Conservation (phyloP, 2,329 filamentous ascomycete genomes). For the Fusarium sterilihyphosum region DNA sequence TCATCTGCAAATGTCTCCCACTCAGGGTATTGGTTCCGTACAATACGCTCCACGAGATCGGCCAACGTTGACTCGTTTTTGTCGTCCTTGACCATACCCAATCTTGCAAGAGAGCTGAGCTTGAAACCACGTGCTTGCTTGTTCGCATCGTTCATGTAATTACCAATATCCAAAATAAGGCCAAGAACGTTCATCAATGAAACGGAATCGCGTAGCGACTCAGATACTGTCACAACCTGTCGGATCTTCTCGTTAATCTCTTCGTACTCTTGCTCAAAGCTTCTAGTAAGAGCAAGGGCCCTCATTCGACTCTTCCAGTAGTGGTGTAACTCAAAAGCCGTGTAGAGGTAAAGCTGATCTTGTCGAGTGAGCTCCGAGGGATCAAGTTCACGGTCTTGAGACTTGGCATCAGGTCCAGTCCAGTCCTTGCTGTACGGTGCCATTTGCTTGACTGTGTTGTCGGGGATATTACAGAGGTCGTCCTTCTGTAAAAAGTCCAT, state of each 20-base stretch:
- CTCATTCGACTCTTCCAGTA: slow-evolving; percentile 99
- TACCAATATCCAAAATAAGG: slow-evolving; percentile 96
- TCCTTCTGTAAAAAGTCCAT: slow-evolving; percentile 97
- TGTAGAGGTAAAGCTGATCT: slow-evolving; percentile 94
- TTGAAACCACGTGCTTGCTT: slow-evolving; percentile 99
- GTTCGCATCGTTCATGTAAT: slow-evolving; percentile 99
- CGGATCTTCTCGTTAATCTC: slow-evolving; percentile 87
- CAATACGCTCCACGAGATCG: slow-evolving; percentile 94
- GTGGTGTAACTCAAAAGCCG: slow-evolving; percentile 92
- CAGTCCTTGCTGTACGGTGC: slow-evolving; percentile 96
- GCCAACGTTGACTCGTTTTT: slow-evolving; percentile 98
- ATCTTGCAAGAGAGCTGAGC: slow-evolving; percentile 87
- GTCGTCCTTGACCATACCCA: slow-evolving; percentile 99
- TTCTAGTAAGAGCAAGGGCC: slow-evolving; percentile 84
- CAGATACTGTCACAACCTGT: slow-evolving; percentile 86
- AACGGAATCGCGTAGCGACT: slow-evolving; percentile 89
- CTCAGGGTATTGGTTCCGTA: slow-evolving; percentile 94
- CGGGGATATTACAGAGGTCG: slow-evolving; percentile 90
- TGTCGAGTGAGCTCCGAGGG: slow-evolving; percentile 89
- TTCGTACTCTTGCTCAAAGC: slow-evolving; percentile 89
- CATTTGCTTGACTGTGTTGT: slow-evolving; percentile 90
- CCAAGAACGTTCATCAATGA: slow-evolving; percentile 96
- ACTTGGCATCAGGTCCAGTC: slow-evolving; percentile 86
- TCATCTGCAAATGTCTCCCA: slow-evolving; percentile 92
- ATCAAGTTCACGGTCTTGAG: slow-evolving; percentile 83